A percentile compares a stretch with the other conserved stretches of the same genome.
phyloP scores from a whole-genome alignment of 1,284 basidiomycete species.

The Ceratobasidium sp. region DNA sequence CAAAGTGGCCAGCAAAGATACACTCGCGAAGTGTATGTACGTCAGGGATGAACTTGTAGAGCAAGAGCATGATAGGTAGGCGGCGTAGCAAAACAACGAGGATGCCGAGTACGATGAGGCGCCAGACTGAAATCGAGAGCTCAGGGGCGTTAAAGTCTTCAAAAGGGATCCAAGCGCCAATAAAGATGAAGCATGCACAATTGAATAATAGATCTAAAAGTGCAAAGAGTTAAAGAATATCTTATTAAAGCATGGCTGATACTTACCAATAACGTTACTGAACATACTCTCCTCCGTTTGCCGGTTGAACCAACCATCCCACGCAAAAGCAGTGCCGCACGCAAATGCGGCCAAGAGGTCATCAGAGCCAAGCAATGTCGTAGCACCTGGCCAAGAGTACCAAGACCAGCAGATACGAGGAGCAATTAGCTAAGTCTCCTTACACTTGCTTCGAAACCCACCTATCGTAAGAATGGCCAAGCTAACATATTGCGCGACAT shows the following conservation, averaged over 20 bases:
- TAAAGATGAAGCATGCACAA: slow-evolving; percentile 60
- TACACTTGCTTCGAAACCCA: not conserved
- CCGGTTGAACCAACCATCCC: slow-evolving; percentile 91
- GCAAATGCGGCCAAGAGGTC: slow-evolving; percentile 93
- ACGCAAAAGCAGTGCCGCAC: slow-evolving; percentile 76
- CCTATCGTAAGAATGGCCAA: slow-evolving; percentile 71
- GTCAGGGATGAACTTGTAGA: not conserved
- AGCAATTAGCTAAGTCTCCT: not conserved
- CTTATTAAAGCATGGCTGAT: not conserved
- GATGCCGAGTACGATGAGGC: slow-evolving; percentile 77
- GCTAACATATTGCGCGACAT: slow-evolving; percentile 72
- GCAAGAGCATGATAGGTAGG: slow-evolving; percentile 72
- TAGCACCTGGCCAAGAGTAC: slow-evolving; percentile 75
- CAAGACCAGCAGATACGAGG: slow-evolving; percentile 43
- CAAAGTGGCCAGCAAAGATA: slow-evolving; percentile 17
- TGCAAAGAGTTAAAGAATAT: slow-evolving; percentile 8
- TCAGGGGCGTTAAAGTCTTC: slow-evolving; percentile 62
- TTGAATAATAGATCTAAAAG: slow-evolving; percentile 59
- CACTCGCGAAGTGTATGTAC: not conserved
- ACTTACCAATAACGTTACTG: slow-evolving; percentile 83
- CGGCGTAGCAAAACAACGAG: slow-evolving; percentile 76
- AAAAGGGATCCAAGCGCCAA: slow-evolving; percentile 82
- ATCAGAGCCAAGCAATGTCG: slow-evolving; percentile 82
- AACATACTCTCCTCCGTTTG: slow-evolving; percentile 88
- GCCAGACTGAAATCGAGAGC: slow-evolving; percentile 76